phyloP scores from a whole-genome alignment of 2,329 filamentous ascomycete species.

The Talaromyces sp. region DNA sequence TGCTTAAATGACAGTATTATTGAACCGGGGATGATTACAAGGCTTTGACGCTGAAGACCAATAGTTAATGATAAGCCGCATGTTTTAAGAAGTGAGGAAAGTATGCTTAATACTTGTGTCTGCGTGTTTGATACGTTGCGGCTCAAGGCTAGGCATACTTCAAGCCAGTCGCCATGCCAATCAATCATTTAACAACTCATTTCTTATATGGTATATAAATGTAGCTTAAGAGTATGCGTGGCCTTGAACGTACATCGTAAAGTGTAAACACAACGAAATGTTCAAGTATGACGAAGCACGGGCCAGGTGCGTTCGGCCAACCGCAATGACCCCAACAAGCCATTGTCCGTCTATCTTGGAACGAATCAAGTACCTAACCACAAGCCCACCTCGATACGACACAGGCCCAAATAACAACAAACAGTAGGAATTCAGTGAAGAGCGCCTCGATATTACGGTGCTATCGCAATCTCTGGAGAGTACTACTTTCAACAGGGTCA shows the following conservation, averaged over 20 bases:
- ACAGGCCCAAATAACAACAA: not conserved
- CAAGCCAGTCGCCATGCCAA: slow-evolving; percentile 10
- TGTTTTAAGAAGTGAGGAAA: slow-evolving; percentile 17
- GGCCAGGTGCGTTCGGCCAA: slow-evolving; percentile 9
- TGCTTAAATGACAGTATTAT: slow-evolving; percentile 22
- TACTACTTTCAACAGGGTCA: not conserved
- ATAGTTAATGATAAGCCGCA: slow-evolving; percentile 18
- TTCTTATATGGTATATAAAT: not conserved
- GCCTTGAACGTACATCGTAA: not conserved
- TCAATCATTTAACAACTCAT: slow-evolving; percentile 8
- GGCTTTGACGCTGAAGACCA: slow-evolving; percentile 14
- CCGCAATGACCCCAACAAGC: not conserved
- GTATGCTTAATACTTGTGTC: slow-evolving; percentile 11
- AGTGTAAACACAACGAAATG: not conserved
- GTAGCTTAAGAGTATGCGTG: not conserved
- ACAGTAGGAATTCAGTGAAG: not conserved
- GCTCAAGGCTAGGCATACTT: slow-evolving; percentile 11
- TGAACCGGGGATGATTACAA: slow-evolving; percentile 18
- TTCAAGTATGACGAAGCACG: slow-evolving; percentile 26
- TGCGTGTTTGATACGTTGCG: slow-evolving; percentile 18
- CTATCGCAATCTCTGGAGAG: not conserved
- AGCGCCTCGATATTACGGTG: too few species aligned
- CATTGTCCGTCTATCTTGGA: slow-evolving; percentile 37
- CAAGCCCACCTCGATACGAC: not conserved
- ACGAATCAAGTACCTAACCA: slow-evolving; percentile 42